Conservation (phyloP, 805 yeast genomes). For the Saccharomycopsis fibuligera region DNA sequence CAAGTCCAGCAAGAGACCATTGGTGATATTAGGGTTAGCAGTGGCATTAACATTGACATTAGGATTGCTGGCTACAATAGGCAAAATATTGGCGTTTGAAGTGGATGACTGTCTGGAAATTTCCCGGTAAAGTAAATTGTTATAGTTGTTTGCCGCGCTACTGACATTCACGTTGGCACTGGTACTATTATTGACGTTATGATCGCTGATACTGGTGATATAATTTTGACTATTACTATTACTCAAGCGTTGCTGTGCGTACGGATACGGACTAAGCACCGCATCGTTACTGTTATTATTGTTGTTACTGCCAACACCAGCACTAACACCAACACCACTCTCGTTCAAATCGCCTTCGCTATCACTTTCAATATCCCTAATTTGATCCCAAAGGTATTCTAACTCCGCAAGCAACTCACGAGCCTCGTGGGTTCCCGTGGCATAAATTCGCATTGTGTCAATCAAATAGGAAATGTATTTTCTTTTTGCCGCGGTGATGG, state of each 20-base stretch:
- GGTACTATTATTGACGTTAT: too few species aligned
- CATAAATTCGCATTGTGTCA: conserved; percentile 63
- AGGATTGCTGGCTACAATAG: background rate
- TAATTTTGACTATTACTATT: too few species aligned
- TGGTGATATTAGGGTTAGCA: background rate
- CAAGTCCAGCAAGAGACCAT: conserved; percentile 2
- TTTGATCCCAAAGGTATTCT: conserved; percentile 70
- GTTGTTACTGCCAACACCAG: background rate
- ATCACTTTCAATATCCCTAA: conserved; percentile 37
- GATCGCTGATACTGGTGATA: too few species aligned
- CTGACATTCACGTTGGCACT: too few species aligned
- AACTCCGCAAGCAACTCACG: conserved; percentile 59
- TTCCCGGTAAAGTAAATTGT: conserved; percentile 3
- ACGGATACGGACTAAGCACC: too few species aligned
- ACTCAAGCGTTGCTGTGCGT: background rate
- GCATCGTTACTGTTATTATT: background rate
- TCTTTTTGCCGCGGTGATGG: conserved; percentile 67
- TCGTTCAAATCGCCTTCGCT: background rate
- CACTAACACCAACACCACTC: background rate
- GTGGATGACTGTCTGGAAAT: background rate
- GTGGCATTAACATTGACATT: background rate
- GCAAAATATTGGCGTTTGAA: background rate
- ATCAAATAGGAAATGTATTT: conserved; percentile 61
- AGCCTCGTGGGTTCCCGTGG: conserved; percentile 61
- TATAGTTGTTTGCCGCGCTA: conserved; percentile 2